phyloP scores from a whole-genome alignment of 192 early-diverging fungal genomes.

The Coemansia furcata region DNA sequence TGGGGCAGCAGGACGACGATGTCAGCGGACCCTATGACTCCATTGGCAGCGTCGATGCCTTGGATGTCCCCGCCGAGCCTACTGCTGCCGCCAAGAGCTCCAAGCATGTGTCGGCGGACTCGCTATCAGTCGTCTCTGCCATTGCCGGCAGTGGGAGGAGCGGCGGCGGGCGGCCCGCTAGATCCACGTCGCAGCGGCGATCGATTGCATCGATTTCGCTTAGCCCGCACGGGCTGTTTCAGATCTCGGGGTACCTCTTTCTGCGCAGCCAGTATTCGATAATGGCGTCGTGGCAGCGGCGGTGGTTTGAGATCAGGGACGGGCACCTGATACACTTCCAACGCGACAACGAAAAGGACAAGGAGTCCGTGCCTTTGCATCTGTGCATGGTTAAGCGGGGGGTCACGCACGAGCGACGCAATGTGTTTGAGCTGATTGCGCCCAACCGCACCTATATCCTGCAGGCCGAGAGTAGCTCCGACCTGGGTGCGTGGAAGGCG shows the following conservation, averaged over 20 bases:
- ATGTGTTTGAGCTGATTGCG: slow-evolving; percentile 81
- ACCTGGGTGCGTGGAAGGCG: slow-evolving; percentile 76
- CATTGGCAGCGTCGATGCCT: slow-evolving; percentile 12
- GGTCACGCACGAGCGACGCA: slow-evolving; percentile 64
- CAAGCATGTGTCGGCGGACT: neutral
- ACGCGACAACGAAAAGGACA: slow-evolving; percentile 59
- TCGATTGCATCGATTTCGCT: slow-evolving; percentile 47
- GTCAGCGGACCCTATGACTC: neutral
- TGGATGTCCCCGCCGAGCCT: slow-evolving; percentile 17
- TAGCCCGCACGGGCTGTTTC: slow-evolving; percentile 43
- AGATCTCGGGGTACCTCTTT: slow-evolving; percentile 77
- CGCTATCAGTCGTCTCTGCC: neutral
- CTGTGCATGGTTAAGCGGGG: slow-evolving; percentile 72
- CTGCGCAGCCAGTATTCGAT: slow-evolving; percentile 72
- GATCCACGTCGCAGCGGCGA: slow-evolving; percentile 8
- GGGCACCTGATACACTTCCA: slow-evolving; percentile 57
- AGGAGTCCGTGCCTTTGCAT: slow-evolving; percentile 62
- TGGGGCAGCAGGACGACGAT: slow-evolving; percentile 45
- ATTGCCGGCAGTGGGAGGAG: neutral
- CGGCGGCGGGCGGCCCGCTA: neutral
- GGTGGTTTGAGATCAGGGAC: slow-evolving; percentile 71
- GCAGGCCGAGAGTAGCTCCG: slow-evolving; percentile 71
- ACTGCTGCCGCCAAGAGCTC: slow-evolving; percentile 5
- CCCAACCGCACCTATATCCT: slow-evolving; percentile 70
- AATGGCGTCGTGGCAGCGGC: slow-evolving; percentile 74